Conservation (phyloP, 2,329 filamentous ascomycete species). For the Aspergillus brunneoviolaceus region DNA sequence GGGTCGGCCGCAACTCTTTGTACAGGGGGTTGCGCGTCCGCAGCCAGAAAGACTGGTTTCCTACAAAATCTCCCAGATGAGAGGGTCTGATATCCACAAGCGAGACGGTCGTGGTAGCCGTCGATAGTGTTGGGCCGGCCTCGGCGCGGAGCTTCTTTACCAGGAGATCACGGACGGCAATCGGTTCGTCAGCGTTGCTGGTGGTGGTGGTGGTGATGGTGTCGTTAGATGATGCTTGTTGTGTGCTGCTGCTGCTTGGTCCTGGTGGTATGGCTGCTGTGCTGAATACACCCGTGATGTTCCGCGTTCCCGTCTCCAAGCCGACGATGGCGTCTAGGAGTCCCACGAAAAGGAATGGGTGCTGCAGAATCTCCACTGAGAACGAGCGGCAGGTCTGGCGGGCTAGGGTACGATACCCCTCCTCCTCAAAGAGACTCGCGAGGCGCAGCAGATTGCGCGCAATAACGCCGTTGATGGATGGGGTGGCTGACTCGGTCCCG, state of each 20-base stretch:
- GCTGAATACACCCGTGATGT: constrained; percentile 56
- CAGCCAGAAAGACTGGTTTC: constrained; percentile 40
- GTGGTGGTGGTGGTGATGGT: constrained; percentile 10
- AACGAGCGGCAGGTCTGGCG: constrained; percentile 79
- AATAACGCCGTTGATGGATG: constrained; percentile 85
- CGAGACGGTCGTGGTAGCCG: constrained; percentile 34
- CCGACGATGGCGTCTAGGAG: constrained; percentile 75
- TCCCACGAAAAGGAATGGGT: constrained; percentile 86
- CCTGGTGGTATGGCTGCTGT: constrained; percentile 27
- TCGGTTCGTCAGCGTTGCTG: constrained; percentile 19
- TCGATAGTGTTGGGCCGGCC: constrained; percentile 32
- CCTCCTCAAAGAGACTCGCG: constrained; percentile 65
- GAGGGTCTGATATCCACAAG: constrained; percentile 39
- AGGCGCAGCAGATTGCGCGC: constrained; percentile 84
- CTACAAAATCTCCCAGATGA: constrained; percentile 34
- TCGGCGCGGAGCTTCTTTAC: constrained; percentile 35
- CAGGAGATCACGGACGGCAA: constrained; percentile 30
- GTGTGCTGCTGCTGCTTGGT: background rate
- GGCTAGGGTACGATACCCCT: constrained; percentile 63
- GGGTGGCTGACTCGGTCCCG: constrained; percentile 89
- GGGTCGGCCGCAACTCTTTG: constrained; percentile 35
- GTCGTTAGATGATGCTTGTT: background rate
- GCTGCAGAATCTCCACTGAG: constrained; percentile 85
- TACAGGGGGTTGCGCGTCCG: constrained; percentile 37
- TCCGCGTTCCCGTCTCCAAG: constrained; percentile 67